These are phyloP conservation scores for Fraxinus baroniana DNA, from an alignment of 305 asterid species.

Conservation along the genomic window DNA sequence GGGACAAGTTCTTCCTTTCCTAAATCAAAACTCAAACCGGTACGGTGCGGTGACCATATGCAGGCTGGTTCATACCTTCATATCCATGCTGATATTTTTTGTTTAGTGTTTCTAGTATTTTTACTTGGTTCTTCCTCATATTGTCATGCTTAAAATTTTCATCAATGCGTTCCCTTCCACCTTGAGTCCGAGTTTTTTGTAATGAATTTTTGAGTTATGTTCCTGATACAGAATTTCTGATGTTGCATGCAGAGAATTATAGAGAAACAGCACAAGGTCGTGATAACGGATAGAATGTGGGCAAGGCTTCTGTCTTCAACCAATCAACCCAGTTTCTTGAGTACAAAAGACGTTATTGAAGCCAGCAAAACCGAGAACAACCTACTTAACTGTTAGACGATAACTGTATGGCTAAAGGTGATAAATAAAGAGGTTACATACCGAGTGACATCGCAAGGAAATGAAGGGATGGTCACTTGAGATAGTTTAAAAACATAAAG, in stretches of 20 bases:
- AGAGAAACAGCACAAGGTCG: slow-evolving; percentile 62
- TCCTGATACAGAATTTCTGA: not conserved
- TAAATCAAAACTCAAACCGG: not conserved
- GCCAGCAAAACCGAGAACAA: slow-evolving; percentile 32
- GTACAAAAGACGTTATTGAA: slow-evolving; percentile 29
- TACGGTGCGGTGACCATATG: not conserved
- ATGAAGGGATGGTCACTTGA: not conserved
- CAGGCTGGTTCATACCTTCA: not conserved
- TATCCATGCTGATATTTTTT: not conserved
- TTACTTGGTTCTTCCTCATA: not conserved
- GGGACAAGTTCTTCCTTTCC: not conserved
- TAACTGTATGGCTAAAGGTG: not conserved
- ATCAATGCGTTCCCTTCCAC: not conserved
- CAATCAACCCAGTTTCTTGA: slow-evolving; percentile 78
- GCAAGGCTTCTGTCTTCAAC: slow-evolving; percentile 80
- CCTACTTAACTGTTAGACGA: slow-evolving; percentile 32
- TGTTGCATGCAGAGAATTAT: slow-evolving; percentile 53
- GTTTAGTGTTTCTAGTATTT: not conserved
- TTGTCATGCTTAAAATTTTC: not conserved
- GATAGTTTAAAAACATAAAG: not conserved
- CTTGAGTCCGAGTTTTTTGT: not conserved
- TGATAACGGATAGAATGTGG: slow-evolving; percentile 93
- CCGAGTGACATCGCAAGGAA: not conserved
- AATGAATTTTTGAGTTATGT: not conserved
- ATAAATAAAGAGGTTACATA: not conserved